phyloP scores from a whole-genome alignment of 106 monocot species.

The Gastrodia elata region DNA sequence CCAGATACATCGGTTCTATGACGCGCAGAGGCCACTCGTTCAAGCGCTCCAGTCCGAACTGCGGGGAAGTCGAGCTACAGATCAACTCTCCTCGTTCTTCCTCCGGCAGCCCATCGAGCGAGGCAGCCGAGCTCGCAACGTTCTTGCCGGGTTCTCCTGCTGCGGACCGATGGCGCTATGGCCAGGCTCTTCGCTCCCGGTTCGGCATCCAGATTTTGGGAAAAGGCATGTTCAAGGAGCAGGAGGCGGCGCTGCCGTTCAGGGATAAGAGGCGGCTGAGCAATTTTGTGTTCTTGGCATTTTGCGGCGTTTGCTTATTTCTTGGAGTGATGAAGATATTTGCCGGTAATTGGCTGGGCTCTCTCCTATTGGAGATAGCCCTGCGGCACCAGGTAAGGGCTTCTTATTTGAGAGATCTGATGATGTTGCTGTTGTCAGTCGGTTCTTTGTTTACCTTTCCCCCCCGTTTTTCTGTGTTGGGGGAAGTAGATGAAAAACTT shows the following conservation, averaged over 20 bases:
- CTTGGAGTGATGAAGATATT: conserved; percentile 62
- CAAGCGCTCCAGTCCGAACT: conserved; percentile 28
- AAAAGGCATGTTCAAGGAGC: conserved; percentile 34
- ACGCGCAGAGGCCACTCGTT: conserved; percentile 61
- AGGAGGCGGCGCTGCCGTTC: conserved; percentile 17
- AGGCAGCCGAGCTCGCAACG: conserved; percentile 1
- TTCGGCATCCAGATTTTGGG: conserved; percentile 22
- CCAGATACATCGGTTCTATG: conserved; percentile 37
- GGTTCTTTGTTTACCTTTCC: neutral
- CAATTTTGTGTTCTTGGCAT: conserved; percentile 58
- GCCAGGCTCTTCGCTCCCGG: conserved; percentile 33
- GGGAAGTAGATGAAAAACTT: neutral
- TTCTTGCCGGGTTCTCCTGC: conserved; percentile 1
- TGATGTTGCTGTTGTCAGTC: neutral
- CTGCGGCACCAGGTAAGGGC: conserved; percentile 27
- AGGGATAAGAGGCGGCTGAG: conserved; percentile 42
- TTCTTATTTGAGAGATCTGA: neutral
- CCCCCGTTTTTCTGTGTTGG: neutral
- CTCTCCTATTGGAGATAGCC: neutral
- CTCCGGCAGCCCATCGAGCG: conserved; percentile 5
- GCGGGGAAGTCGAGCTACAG: conserved; percentile 58
- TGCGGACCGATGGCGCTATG: conserved; percentile 10
- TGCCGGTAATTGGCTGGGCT: conserved; percentile 38
- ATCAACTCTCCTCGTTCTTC: conserved; percentile 54
- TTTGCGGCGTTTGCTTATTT: conserved; percentile 59